Evolutionary conservation across 345 rosid genomes (phyloP).

Genomic region (Raphanus raphanistrum): DNA sequence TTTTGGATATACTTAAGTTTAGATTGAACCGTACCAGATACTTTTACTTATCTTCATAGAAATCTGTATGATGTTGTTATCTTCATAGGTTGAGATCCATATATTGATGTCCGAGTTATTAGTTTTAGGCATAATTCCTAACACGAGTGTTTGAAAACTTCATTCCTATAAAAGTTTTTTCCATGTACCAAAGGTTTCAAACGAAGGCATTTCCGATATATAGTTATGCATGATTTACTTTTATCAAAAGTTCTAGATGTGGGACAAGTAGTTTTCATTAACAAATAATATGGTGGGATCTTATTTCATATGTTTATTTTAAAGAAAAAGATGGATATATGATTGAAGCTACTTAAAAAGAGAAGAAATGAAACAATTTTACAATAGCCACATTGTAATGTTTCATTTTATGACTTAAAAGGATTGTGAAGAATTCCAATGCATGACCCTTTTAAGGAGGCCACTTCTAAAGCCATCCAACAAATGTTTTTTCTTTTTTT

Average conservation of each 20-base stretch:
- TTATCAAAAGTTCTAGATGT: conserved; percentile 24
- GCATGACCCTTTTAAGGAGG: conserved; percentile 36
- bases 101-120: neutral
- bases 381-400: conserved; percentile 30
- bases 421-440: conserved; percentile 11
- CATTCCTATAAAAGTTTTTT: neutral
- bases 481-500: conserved; percentile 20
- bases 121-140: no score
- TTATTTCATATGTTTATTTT: neutral
- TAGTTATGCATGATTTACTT: neutral
- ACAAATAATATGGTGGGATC: conserved; percentile 28
- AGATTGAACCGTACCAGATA: neutral
- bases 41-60: neutral
- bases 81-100: neutral
- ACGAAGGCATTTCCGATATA: neutral
- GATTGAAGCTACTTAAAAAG: neutral
- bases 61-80: neutral
- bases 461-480: conserved; percentile 31
- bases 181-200: neutral
- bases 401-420: conserved; percentile 3
- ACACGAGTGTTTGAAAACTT: neutral
- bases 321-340: neutral
- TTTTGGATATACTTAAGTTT: neutral
- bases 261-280: conserved; percentile 18
- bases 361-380: conserved; percentile 19